phyloP scores from a whole-genome alignment of 352 stramenopile genomes.

The Phytophthora uliginosa region DNA sequence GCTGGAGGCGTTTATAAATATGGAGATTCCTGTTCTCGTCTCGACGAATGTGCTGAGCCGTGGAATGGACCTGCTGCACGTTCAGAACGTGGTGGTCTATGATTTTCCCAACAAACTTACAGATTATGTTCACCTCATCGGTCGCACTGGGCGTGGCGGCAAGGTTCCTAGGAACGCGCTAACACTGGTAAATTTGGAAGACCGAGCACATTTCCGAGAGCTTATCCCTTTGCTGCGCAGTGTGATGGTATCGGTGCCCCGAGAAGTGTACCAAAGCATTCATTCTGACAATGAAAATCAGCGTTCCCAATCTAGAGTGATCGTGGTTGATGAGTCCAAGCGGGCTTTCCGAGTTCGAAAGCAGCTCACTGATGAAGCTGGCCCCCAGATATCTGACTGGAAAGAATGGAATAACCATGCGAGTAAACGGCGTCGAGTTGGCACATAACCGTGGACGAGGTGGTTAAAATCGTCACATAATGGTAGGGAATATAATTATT shows the following conservation, averaged over 20 bases:
- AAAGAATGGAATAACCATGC: conserved; percentile 42
- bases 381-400: conserved; percentile 33
- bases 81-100: conserved; percentile 81
- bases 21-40: conserved; percentile 60
- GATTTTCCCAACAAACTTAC: conserved; percentile 66
- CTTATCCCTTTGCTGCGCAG: conserved; percentile 46
- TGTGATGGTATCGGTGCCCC: conserved; percentile 40
- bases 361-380: conserved; percentile 29
- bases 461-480: too few relatives aligned
- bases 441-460: background rate
- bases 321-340: conserved; percentile 56
- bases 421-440: conserved; percentile 36
- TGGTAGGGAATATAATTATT: background rate
- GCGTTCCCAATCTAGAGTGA: conserved; percentile 11
- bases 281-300: conserved; percentile 30
- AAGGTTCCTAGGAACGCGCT: conserved; percentile 38
- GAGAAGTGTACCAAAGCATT: conserved; percentile 55
- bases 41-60: conserved; percentile 80
- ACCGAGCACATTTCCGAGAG: conserved; percentile 53
- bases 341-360: conserved; percentile 54
- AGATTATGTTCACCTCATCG: conserved; percentile 79
- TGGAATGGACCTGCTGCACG: conserved; percentile 73
- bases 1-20: conserved; percentile 71
- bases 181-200: conserved; percentile 57
- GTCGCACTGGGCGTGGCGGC: conserved; percentile 50